phyloP scores from a whole-genome alignment of 768 basidiomycete species.

The Boletus rubropictus region DNA sequence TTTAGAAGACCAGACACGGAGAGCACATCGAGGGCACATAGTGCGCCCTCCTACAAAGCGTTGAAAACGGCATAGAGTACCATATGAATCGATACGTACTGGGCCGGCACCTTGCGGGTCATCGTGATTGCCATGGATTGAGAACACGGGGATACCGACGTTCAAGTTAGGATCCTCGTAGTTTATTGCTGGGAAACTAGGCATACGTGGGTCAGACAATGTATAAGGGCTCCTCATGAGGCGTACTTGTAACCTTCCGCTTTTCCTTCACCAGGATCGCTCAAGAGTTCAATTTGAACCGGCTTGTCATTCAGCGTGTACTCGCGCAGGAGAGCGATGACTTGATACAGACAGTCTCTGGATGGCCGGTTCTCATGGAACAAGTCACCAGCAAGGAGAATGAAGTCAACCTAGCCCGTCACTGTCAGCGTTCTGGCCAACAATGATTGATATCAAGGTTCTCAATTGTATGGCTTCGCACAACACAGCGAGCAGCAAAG shows the following conservation, averaged over 20 bases:
- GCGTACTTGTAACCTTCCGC: conserved; percentile 76
- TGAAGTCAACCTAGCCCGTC: conserved; percentile 76
- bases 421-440: conserved; percentile 2
- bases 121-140: conserved; percentile 98
- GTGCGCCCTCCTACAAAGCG: conserved; percentile 75
- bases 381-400: conserved; percentile 91
- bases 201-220: background rate
- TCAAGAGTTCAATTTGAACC: conserved; percentile 84
- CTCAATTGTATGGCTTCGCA: background rate
- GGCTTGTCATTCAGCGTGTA: conserved; percentile 86
- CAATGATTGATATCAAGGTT: background rate
- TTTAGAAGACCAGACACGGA: conserved; percentile 92
- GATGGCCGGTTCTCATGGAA: conserved; percentile 98
- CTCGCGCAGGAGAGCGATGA: conserved; percentile 84
- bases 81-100: conserved; percentile 40
- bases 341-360: conserved; percentile 82
- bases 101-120: conserved; percentile 95
- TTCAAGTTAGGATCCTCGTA: conserved; percentile 97
- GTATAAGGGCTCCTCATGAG: background rate
- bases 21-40: conserved; percentile 91
- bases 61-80: background rate
- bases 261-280: conserved; percentile 89
- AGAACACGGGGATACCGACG: conserved; percentile 94
- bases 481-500: background rate
- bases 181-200: conserved; percentile 91